phyloP scores from a whole-genome alignment of 2,329 filamentous ascomycete genomes.

The Epichloe typhina region DNA sequence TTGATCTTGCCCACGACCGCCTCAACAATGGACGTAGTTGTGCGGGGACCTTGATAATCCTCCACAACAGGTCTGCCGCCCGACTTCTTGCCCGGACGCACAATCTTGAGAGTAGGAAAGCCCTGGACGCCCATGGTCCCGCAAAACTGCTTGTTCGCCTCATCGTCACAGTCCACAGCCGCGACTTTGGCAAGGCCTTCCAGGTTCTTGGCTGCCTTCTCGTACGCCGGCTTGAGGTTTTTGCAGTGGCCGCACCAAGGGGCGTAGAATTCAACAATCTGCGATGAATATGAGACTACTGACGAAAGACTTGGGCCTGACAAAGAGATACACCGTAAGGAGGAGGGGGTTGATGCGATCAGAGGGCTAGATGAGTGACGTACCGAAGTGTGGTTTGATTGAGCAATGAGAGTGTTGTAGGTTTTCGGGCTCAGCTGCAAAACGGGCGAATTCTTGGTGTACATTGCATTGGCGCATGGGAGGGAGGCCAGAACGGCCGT shows the following conservation, averaged over 20 bases:
- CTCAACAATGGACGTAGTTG: slow-evolving; percentile 77
- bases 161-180: slow-evolving; percentile 89
- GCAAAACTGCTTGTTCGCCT: slow-evolving; percentile 81
- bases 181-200: slow-evolving; percentile 90
- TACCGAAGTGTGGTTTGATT: slow-evolving; percentile 87
- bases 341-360: neutral
- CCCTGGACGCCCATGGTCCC: slow-evolving; percentile 77
- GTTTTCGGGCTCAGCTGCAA: slow-evolving; percentile 66
- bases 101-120: slow-evolving; percentile 91
- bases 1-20: slow-evolving; percentile 77
- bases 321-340: neutral
- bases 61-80: slow-evolving; percentile 66
- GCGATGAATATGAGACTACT: neutral
- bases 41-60: slow-evolving; percentile 77
- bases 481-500: slow-evolving; percentile 50
- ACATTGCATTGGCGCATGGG: slow-evolving; percentile 58
- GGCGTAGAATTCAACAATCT: slow-evolving; percentile 79
- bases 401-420: slow-evolving; percentile 71
- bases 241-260: slow-evolving; percentile 98
- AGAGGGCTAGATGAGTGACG: slow-evolving; percentile 17
- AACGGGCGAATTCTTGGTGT: slow-evolving; percentile 77
- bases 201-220: slow-evolving; percentile 82
- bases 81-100: slow-evolving; percentile 70
- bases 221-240: slow-evolving; percentile 93
- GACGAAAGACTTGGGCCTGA: neutral